These are phyloP conservation scores for Wilhelminamyces savonicus DNA, from an alignment of 805 yeast species.

Conservation along the genomic window DNA sequence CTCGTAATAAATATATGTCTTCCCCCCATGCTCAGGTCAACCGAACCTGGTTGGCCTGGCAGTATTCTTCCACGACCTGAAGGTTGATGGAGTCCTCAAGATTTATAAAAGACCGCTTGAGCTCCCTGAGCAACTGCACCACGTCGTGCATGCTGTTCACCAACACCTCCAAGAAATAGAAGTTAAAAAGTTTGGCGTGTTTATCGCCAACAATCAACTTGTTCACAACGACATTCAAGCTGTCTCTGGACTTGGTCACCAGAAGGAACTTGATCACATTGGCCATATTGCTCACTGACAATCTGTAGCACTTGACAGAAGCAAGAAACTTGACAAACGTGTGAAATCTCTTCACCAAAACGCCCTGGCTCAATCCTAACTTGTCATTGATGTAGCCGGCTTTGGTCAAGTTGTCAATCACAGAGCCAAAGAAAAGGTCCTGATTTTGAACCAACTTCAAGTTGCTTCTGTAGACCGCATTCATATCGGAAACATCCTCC, in stretches of 20 bases:
- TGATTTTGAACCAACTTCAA: slow-evolving; percentile 6
- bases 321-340: slow-evolving; percentile 18
- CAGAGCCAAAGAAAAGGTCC: slow-evolving; percentile 4
- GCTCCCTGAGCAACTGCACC: no score
- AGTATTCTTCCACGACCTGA: no score
- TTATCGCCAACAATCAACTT: slow-evolving; percentile 15
- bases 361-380: neutral
- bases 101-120: no score
- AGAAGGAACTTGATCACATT: slow-evolving; percentile 22
- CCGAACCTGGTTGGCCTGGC: no score
- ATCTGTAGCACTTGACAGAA: slow-evolving; percentile 8
- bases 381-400: slow-evolving; percentile 7
- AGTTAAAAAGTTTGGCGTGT: slow-evolving; percentile 17
- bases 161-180: slow-evolving; percentile 24
- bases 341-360: slow-evolving; percentile 13
- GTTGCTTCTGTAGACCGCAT: slow-evolving; percentile 5
- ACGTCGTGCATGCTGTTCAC: no score
- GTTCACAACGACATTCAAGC: slow-evolving; percentile 19
- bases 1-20: no score
- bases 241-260: slow-evolving; percentile 11
- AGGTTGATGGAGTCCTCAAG: no score
- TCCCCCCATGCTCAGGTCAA: no score
- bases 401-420: slow-evolving; percentile 8
- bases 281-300: slow-evolving; percentile 17
- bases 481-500: slow-evolving; percentile 10